These are phyloP conservation scores for Ocimum tenuiflorum DNA, from an alignment of 257 asterid species.

Conservation along the genomic window DNA sequence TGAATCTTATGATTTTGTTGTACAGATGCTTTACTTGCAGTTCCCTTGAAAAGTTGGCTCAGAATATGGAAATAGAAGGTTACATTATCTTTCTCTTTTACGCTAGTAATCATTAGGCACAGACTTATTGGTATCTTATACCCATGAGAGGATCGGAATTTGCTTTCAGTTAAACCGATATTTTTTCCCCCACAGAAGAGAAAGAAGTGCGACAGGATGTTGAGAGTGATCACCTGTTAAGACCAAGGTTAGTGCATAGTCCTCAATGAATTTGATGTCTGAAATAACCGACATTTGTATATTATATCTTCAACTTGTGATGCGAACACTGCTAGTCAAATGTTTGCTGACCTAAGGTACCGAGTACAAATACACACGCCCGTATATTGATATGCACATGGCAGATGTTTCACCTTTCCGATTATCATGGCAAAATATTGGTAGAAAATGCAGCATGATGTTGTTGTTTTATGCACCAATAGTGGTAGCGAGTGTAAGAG, in stretches of 20 bases:
- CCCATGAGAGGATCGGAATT: neutral
- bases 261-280: neutral
- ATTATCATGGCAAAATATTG: neutral
- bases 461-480: neutral
- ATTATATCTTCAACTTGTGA: neutral
- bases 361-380: neutral
- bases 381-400: neutral
- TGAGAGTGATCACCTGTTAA: slow-evolving; percentile 25
- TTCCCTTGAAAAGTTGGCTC: slow-evolving; percentile 62
- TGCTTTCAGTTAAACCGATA: slow-evolving; percentile 11
- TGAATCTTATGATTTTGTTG: slow-evolving; percentile 8
- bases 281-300: slow-evolving; percentile 10
- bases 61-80: slow-evolving; percentile 48
- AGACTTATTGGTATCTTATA: neutral
- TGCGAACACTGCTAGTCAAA: neutral
- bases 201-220: slow-evolving; percentile 22
- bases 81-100: slow-evolving; percentile 15
- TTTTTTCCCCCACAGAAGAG: slow-evolving; percentile 30
- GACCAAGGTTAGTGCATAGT: slow-evolving; percentile 40
- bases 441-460: neutral
- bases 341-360: neutral
- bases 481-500: neutral
- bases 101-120: slow-evolving; percentile 1
- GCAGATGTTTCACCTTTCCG: neutral
- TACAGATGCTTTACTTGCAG: slow-evolving; percentile 72